These are phyloP conservation scores for Cordyceps fumosorosea DNA, from an alignment of 2,329 filamentous ascomycete genomes.

Conservation along the genomic window DNA sequence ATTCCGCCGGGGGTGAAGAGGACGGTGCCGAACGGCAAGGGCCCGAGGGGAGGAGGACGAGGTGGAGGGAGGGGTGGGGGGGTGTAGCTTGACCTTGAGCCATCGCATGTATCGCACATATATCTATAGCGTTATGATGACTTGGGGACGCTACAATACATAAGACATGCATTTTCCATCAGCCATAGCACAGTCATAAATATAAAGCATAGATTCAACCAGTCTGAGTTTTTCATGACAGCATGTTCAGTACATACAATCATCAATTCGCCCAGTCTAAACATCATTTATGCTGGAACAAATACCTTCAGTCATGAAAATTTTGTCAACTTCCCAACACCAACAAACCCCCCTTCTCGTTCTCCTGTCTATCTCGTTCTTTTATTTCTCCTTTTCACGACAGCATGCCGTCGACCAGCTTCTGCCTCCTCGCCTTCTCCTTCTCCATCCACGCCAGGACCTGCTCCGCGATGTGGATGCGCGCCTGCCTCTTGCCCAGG, in stretches of 20 bases:
- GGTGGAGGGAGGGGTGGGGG: constrained; percentile 7
- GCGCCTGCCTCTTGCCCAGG: constrained; percentile 28
- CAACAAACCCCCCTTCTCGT: too few relatives aligned
- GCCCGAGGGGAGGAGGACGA: constrained; percentile 33
- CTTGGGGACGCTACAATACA: too few relatives aligned
- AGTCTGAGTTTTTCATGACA: too few relatives aligned
- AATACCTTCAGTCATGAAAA: too few relatives aligned
- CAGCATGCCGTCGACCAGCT: background rate
- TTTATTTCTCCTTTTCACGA: background rate
- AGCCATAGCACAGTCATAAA: too few relatives aligned
- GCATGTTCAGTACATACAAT: too few relatives aligned
- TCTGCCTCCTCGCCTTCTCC: constrained; percentile 16
- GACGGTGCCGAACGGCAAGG: constrained; percentile 43
- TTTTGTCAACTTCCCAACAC: too few relatives aligned
- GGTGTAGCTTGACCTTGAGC: background rate
- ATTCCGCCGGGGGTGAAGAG: constrained; percentile 54
- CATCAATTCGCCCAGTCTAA: too few relatives aligned
- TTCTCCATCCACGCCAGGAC: constrained; percentile 32
- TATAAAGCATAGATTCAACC: too few relatives aligned
- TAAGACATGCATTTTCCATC: too few relatives aligned
- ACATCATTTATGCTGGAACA: too few relatives aligned
- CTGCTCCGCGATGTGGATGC: constrained; percentile 32
- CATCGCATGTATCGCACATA: background rate
- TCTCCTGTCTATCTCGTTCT: too few relatives aligned
- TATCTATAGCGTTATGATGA: background rate